Evolutionary conservation across 345 rosid species (phyloP), one percentile per base, ranked within the genome.

Genomic region (Hibiscus mutabilis): DNA sequence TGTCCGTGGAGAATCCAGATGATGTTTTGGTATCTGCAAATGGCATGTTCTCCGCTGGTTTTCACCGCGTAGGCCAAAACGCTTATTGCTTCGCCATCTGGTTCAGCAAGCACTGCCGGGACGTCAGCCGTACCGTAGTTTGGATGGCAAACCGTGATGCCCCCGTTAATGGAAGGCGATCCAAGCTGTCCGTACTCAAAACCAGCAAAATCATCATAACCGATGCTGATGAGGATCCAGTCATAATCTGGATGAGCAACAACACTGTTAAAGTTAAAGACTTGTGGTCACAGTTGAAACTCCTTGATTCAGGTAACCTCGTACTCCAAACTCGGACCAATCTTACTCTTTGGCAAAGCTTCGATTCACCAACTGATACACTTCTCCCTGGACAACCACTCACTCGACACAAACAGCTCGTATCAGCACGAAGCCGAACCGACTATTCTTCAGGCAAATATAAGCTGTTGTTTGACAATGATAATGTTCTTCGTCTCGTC

Each of bases 121-220:
- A 64, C 21, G 65, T 12, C 10, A 66, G 68, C 69, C 22, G 19
- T 61, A 70, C 80, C 25, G 33, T 73, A 5, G 82, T 78, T 29
- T 83, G 86, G 83, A 71, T 71, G 77, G 83, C 82, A 2, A 78
- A 80, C 76, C 73, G 82, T 0, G 74, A 80, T 64, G 5, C 27
- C 16, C 82, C 84, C 0, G 82, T 79, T 0, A 74, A 74, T 6
- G 86, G 82, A 15, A 76, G 29, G 51, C 7, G 29, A 29, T 80
- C 86, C 7, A 78, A 57, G 68, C 66, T 80, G 3, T 29, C 71
- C 16, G 7, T 80, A 5, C 61, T 24, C 14, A 16, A 31, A 27
- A 53, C 35, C 4, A 79, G 77, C 12, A 25, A 71, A 8, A 73
- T 79, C 12, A 18, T 72, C 60, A 53, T 80, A 24, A 77, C 40